These are phyloP conservation scores for Buxus sempervirens DNA, from an alignment of 164 flowering plant species.

Conservation along the genomic window DNA sequence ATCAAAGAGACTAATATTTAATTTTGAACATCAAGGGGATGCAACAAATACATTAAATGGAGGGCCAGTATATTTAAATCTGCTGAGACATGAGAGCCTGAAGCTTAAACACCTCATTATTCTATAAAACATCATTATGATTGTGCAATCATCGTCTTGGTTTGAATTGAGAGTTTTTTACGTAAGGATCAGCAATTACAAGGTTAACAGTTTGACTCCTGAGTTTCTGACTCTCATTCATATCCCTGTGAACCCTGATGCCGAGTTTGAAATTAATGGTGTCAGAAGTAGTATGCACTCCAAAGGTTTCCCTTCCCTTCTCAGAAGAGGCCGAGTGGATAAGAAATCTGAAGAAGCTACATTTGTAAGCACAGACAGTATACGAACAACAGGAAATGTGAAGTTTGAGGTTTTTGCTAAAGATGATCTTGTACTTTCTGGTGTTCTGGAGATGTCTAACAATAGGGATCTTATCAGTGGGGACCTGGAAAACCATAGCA, in stretches of 20 bases:
- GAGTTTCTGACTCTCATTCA: conserved; percentile 66
- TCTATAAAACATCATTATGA: too few species aligned
- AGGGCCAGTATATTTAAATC: too few species aligned
- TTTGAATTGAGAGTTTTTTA: conserved; percentile 80
- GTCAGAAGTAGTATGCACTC: conserved; percentile 49
- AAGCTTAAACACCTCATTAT: too few species aligned
- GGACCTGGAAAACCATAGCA: conserved; percentile 37
- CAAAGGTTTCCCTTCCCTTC: conserved; percentile 52
- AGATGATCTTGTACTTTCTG: conserved; percentile 59
- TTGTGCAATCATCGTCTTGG: conserved; percentile 57
- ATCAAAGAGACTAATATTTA: too few species aligned
- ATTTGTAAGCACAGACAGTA: conserved; percentile 73
- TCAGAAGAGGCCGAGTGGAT: conserved; percentile 67
- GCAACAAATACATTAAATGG: too few species aligned
- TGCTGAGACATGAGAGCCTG: too few species aligned
- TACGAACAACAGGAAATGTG: conserved; percentile 70
- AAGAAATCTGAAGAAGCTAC: conserved; percentile 80
- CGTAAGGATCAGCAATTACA: conserved; percentile 65
- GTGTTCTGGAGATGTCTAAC: conserved; percentile 54
- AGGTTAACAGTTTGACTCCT: conserved; percentile 63
- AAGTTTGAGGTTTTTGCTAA: conserved; percentile 73
- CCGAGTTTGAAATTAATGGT: conserved; percentile 80
- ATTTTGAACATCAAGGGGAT: too few species aligned
- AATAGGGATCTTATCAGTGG: conserved; percentile 37
- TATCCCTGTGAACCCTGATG: conserved; percentile 62